Conservation (phyloP, 2,329 filamentous ascomycete species). For the Neofusicoccum parvum region DNA sequence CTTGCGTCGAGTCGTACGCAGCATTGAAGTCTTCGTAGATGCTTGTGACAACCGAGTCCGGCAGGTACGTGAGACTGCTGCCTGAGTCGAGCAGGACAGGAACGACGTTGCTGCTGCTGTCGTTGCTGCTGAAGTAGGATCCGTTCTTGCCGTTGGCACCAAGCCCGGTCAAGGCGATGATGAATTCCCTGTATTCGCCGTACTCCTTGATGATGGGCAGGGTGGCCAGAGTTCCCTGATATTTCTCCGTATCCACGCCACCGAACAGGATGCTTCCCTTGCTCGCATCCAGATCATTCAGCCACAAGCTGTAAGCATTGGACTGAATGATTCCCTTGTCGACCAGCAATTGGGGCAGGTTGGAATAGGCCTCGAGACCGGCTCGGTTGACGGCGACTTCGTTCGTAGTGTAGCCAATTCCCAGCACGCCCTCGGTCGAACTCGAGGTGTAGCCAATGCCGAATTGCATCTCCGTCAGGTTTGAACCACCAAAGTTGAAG, state of each 20-base stretch:
- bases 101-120: constrained; percentile 46
- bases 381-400: constrained; percentile 71
- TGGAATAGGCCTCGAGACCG: constrained; percentile 53
- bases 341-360: constrained; percentile 67
- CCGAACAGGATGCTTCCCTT: constrained; percentile 77
- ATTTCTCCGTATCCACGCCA: constrained; percentile 78
- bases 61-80: constrained; percentile 72
- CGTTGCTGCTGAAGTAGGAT: constrained; percentile 34
- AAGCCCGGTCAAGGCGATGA: constrained; percentile 54
- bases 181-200: constrained; percentile 54
- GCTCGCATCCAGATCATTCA: constrained; percentile 60
- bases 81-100: constrained; percentile 73
- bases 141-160: constrained; percentile 42
- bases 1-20: constrained; percentile 43
- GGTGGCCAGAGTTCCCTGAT: constrained; percentile 62
- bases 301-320: constrained; percentile 70
- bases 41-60: constrained; percentile 57
- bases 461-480: constrained; percentile 65
- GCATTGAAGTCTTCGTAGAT: constrained; percentile 47
- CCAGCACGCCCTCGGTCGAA: constrained; percentile 72
- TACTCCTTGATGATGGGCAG: constrained; percentile 60
- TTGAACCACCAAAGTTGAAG: constrained; percentile 60
- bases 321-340: constrained; percentile 62
- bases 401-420: constrained; percentile 79
- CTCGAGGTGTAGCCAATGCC: constrained; percentile 68